Evolutionary conservation across 169 alveolate species (phyloP), one percentile per base, ranked within the genome.

Genomic region (Plasmodium knowlesi): DNA sequence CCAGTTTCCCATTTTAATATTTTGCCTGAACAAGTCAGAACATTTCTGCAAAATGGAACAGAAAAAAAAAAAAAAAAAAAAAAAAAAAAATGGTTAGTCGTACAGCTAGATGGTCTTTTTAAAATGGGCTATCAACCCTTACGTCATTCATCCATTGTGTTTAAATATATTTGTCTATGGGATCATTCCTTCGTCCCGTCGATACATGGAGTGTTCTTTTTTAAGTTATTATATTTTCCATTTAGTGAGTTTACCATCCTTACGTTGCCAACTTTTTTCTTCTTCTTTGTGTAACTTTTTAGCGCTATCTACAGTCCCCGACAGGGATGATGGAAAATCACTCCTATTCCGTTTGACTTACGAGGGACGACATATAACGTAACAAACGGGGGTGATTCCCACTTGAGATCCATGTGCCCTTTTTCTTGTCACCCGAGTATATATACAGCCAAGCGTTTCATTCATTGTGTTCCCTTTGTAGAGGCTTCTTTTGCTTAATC

Each of bases 1-100:
- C 16, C 16, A 67, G 30, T 67, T 67, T 22, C 41, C n/a, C 30
- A 25, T 67, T 67, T 67, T 6, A 19, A 67, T 22, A 22, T 67
- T 67, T 67, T 67, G 76, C 76, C 76, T 67, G 76, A 67, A 67
- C 76, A 67, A 67, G 30, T 67, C 76, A 67, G 76, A 67, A 67
- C 76, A 22, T 67, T 67, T 67, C 37, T 67, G 76, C 30, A 67
- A 67, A 67, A 67, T 25, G 76, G 76, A 3, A 28, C 30, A 25
- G 37, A 67, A 67, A 67, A 67, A 67, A 67, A 67, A 67, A 67
- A 67, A 67, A 67, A 67, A 67, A 67, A 67, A 67, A 67, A 67
- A 67, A 67, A 67, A 67, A 61, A 61, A 61, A 61, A 61, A 67
- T 67, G 76, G 76, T 67, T 19, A 67, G 37, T 19, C n/a, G 19